Conservation (phyloP, 2,329 filamentous ascomycete species). For the Onygenales sp. region DNA sequence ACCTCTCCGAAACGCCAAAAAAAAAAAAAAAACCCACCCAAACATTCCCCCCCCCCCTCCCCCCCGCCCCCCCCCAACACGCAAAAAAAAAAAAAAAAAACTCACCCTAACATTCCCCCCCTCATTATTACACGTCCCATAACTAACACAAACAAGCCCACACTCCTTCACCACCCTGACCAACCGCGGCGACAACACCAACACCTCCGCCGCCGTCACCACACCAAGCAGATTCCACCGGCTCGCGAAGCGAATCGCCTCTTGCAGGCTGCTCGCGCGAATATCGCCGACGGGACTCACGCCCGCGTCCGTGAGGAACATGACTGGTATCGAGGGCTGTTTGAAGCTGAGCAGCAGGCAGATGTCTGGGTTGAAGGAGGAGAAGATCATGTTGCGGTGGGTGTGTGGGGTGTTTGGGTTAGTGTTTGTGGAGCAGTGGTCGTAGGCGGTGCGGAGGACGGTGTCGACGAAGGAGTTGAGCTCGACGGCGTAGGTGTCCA, state of each 20-base stretch:
- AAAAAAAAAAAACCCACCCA: not conserved
- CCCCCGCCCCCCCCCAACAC: no score
- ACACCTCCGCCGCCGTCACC: slow-evolving; percentile 76
- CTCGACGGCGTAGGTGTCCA: slow-evolving; percentile 89
- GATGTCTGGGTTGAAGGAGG: slow-evolving; percentile 94
- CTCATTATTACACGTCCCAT: slow-evolving; percentile 86
- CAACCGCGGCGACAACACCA: slow-evolving; percentile 79
- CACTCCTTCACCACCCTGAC: slow-evolving; percentile 91
- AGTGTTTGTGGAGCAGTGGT: slow-evolving; percentile 44
- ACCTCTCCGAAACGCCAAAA: slow-evolving; percentile 2
- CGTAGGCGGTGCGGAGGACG: slow-evolving; percentile 81
- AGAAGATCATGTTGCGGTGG: slow-evolving; percentile 89
- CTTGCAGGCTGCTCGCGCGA: slow-evolving; percentile 80
- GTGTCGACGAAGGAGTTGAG: slow-evolving; percentile 81
- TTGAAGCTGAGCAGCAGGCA: slow-evolving; percentile 93
- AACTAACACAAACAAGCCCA: slow-evolving; percentile 88
- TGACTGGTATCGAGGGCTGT: slow-evolving; percentile 88
- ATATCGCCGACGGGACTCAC: slow-evolving; percentile 76
- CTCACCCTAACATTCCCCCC: slow-evolving; percentile 73
- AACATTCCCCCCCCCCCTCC: no score
- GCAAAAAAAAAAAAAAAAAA: slow-evolving; percentile 4
- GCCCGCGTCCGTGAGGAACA: slow-evolving; percentile 89
- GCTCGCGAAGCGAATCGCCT: slow-evolving; percentile 87
- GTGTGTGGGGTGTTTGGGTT: no score
- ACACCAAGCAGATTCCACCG: slow-evolving; percentile 92